phyloP scores from a whole-genome alignment of 2,329 filamentous ascomycete species.

The Fusarium continuum region DNA sequence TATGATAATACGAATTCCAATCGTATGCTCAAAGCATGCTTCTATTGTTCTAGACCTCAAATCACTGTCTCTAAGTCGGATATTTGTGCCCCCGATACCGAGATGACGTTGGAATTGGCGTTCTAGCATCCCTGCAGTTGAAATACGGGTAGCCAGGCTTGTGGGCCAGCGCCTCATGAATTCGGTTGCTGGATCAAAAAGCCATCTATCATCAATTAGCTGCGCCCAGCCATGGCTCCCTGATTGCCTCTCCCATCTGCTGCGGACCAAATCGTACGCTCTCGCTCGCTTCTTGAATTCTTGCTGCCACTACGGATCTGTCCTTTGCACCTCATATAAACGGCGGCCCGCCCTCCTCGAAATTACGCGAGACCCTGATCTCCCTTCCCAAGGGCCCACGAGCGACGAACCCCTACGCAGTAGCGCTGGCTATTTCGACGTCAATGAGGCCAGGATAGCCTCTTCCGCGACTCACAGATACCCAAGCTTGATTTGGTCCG shows the following conservation, averaged over 20 bases:
- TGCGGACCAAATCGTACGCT: slow-evolving; percentile 3
- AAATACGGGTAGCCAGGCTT: slow-evolving; percentile 20
- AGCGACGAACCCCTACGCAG: not conserved
- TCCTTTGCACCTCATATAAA: not conserved
- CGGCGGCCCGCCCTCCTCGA: slow-evolving; percentile 3
- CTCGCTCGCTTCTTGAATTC: slow-evolving; percentile 27
- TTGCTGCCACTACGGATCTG: not conserved
- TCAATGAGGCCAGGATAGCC: not conserved
- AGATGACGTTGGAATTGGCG: slow-evolving; percentile 37
- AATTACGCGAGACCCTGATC: slow-evolving; percentile 20
- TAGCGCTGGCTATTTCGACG: slow-evolving; percentile 11
- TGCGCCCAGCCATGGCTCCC: slow-evolving; percentile 23
- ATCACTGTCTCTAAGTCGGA: slow-evolving; percentile 23
- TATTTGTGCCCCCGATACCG: slow-evolving; percentile 38
- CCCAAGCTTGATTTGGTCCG: not conserved
- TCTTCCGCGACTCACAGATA: slow-evolving; percentile 1
- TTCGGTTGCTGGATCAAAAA: slow-evolving; percentile 35
- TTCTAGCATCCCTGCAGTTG: slow-evolving; percentile 31
- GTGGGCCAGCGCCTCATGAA: slow-evolving; percentile 38
- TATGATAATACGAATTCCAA: not conserved
- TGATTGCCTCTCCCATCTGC: slow-evolving; percentile 9
- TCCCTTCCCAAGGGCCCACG: slow-evolving; percentile 5
- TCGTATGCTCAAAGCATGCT: slow-evolving; percentile 4
- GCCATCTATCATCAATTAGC: slow-evolving; percentile 37
- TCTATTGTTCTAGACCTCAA: not conserved